A percentile compares a stretch with the other conserved stretches of the same genome.
phyloP scores from a whole-genome alignment of 2,329 filamentous ascomycete genomes.

The Fusarium sp. region DNA sequence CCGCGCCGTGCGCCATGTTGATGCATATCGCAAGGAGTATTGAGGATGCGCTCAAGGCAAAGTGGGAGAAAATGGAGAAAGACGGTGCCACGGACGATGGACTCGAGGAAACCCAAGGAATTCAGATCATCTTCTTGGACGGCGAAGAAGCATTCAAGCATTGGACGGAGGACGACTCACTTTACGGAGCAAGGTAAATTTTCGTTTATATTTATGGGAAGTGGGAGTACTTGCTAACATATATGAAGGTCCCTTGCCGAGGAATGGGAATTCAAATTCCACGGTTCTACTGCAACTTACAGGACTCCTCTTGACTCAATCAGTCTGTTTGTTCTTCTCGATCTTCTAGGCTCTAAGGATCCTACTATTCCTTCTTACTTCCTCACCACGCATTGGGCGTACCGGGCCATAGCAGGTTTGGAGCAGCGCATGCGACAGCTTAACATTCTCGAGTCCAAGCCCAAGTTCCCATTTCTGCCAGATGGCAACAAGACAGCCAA shows the following conservation, averaged over 20 bases:
- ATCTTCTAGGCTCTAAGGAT: conserved; percentile 80
- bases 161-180: conserved; percentile 85
- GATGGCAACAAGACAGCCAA: conserved; percentile 68
- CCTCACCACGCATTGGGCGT: conserved; percentile 92
- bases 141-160: conserved; percentile 90
- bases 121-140: conserved; percentile 92
- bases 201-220: not conserved
- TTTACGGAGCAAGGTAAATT: conserved; percentile 85
- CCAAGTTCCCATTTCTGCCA: conserved; percentile 70
- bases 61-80: conserved; percentile 81
- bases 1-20: conserved; percentile 93
- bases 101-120: conserved; percentile 81
- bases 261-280: conserved; percentile 78
- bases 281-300: conserved; percentile 81
- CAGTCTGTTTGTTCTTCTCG: conserved; percentile 89
- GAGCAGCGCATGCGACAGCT: conserved; percentile 80
- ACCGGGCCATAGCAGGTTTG: conserved; percentile 78
- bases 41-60: conserved; percentile 81
- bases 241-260: conserved; percentile 75
- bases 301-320: conserved; percentile 82
- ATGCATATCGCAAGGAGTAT: conserved; percentile 87
- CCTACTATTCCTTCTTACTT: conserved; percentile 89
- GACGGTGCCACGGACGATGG: conserved; percentile 65
- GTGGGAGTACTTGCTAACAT: conserved; percentile 8
- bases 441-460: conserved; percentile 72